Evolutionary conservation across 768 basidiomycete species (phyloP), one percentile per base, ranked within the genome.

Genomic region (Goffeauzyma gilvescens): DNA sequence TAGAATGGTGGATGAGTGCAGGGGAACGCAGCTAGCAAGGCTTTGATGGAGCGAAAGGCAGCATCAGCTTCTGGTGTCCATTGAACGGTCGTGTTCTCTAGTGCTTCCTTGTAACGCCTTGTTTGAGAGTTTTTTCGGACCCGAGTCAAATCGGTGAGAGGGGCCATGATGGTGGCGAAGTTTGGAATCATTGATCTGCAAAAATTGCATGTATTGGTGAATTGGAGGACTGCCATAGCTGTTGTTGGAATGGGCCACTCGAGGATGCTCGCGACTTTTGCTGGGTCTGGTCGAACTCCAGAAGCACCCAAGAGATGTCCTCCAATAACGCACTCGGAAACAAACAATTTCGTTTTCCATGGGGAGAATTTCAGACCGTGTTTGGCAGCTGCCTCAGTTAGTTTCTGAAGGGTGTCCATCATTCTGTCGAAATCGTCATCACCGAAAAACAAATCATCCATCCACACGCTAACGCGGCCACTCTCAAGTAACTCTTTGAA

Each of bases 241-340:
- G 63, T 49, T 10, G 38, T 15, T 1, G 68, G 68, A 34, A 24
- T 37, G n/a, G 32, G 30, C 57, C 55, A 60, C 37, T 65, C 42
- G 1, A 69, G 61, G 2, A 70, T 60, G 0, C 67, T 63, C 1
- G 59, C 61, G 4, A 70, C 49, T 46, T 71, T 71, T 2, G 55
- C 31, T 2, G 54, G 49, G 45, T 70, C 66, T 2, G 65, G 62
- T 14, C 45, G 42, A 2, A 71, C 57, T 0, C 69, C 68, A 0
- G 50, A 26, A 0, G 58, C 55, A 4, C 66, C 59, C 1, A 69
- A 54, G 0, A 28, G 32, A 0, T 59, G 62, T 0, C 68, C 68
- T 3, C 65, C 65, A 38, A 69, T 69, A 0, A 64, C 54, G 0
- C 57, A 57, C 24, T 66, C 59, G 0, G 60, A 57, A 52, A 67